phyloP scores from a whole-genome alignment of 2,329 filamentous ascomycete genomes.

The Incumbomyces delicatus region DNA sequence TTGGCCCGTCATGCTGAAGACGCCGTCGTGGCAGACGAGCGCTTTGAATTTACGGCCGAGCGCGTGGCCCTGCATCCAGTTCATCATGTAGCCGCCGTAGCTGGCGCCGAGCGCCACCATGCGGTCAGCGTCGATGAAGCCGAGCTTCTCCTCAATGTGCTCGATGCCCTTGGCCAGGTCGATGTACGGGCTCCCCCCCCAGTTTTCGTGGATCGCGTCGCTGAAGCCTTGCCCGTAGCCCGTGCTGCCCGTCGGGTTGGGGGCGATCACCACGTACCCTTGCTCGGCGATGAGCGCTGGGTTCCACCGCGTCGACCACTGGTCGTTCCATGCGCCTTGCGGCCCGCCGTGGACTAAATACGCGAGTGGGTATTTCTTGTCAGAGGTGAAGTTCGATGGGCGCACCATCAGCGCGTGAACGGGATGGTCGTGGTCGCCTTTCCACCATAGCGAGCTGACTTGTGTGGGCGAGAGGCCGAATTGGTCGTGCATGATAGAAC shows the following conservation, averaged over 20 bases:
- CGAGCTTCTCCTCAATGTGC: constrained; percentile 40
- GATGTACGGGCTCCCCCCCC: constrained; percentile 46
- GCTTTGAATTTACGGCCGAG: constrained; percentile 48
- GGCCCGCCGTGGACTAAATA: constrained; percentile 48
- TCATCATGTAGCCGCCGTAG: constrained; percentile 53
- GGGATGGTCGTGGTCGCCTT: constrained; percentile 33
- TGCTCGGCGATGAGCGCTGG: constrained; percentile 49
- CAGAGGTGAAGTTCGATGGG: constrained; percentile 36
- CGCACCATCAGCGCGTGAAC: constrained; percentile 40
- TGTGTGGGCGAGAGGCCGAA: constrained; percentile 34
- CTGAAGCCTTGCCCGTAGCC: constrained; percentile 48
- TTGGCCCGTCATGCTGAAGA: constrained; percentile 32
- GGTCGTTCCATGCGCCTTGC: constrained; percentile 42
- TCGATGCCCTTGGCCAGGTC: constrained; percentile 48
- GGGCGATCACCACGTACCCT: constrained; percentile 50
- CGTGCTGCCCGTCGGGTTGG: constrained; percentile 49
- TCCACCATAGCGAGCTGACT: constrained; percentile 38
- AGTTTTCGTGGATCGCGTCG: constrained; percentile 42
- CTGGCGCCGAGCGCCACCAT: constrained; percentile 45
- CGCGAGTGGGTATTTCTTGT: constrained; percentile 43
- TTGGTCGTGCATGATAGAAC: constrained; percentile 1
- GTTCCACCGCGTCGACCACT: constrained; percentile 48
- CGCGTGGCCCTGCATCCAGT: constrained; percentile 48
- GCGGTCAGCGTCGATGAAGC: constrained; percentile 44
- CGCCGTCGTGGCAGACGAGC: constrained; percentile 43